These are phyloP conservation scores for Rhododendron williamsianum DNA, from an alignment of 148 eudicot species.

Conservation along the genomic window DNA sequence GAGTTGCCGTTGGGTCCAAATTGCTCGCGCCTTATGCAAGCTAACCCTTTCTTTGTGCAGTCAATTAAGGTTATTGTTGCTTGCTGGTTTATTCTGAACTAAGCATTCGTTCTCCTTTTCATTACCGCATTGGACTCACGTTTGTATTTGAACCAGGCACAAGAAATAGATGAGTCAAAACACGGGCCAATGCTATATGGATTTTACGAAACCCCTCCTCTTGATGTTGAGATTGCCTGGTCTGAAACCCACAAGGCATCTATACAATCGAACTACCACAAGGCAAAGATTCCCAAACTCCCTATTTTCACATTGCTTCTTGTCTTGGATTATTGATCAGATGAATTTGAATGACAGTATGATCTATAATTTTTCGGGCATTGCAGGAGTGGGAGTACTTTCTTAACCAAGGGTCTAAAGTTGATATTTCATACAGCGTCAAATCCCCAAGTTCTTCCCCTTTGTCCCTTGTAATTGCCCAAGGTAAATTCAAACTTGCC, in stretches of 20 bases:
- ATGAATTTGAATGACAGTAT: not conserved
- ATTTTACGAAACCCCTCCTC: conserved; percentile 49
- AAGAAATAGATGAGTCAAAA: conserved; percentile 28
- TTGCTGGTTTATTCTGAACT: not conserved
- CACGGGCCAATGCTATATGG: conserved; percentile 60
- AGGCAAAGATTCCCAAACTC: conserved; percentile 22
- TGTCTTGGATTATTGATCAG: not conserved
- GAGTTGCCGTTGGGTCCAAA: conserved; percentile 46
- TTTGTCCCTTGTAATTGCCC: conserved; percentile 41
- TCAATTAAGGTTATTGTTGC: conserved; percentile 37
- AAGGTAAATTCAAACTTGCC: conserved; percentile 32
- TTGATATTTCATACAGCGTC: conserved; percentile 41
- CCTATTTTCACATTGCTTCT: not conserved
- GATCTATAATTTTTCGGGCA: not conserved
- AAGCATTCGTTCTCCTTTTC: not conserved
- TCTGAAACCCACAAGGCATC: conserved; percentile 26
- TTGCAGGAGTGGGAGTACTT: conserved; percentile 54
- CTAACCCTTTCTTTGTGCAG: conserved; percentile 41
- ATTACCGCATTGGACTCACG: not conserved
- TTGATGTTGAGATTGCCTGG: conserved; percentile 54
- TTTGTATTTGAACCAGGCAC: conserved; percentile 33
- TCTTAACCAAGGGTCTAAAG: conserved; percentile 45
- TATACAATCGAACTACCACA: conserved; percentile 25
- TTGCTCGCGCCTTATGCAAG: conserved; percentile 34
- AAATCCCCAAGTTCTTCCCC: conserved; percentile 32